Base-by-base conservation (phyloP, 495 filamentous ascomycete species). In the Neurospora intermedia region DNA sequence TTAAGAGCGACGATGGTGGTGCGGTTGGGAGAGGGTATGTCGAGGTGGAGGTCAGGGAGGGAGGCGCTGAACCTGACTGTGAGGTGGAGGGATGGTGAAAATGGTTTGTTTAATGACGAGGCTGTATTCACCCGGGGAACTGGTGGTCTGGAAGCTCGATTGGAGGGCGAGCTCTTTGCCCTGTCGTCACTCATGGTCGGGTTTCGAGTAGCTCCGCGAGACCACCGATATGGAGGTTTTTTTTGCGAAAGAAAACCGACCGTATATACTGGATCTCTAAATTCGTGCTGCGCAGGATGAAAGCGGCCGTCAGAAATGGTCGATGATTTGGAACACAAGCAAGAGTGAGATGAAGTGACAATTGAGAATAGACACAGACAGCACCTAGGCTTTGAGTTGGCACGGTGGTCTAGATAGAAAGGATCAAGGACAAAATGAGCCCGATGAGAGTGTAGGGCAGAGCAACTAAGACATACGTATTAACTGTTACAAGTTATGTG, bases 31-130 rank as follows among this genome's bases (percentile, higher is more conserved):
- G 81, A 81, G 69, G 88, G 77, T 81, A 97, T 87, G 78, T 92
- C 88, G 73, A 98, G 87, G 69, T 89, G 88, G 70, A 97, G 88
- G 82, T 98, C 95, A 9, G 94, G 89, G 72, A 95, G 87, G 4
- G 92, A 88, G 72, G 91, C 90, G 69, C 93, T 91, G 88, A 98
- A 98, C 80, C 94, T 93, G 81, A 98, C 89, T 23, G 90, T 94
- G 27, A 97, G 86, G 77, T 89, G 87, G 69, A 94, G 82, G 71
- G 87, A 82, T 27, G 81, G 76, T 43, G 76, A 73, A 6, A 74
- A 75, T 69, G 75, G 74, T 5, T 69, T 72, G 41, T 39, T 72
- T 2, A 71, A 71, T 27, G 73, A 71, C 0, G 75, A 69, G 13
- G 66, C 46, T 39, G 75, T 74, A 43, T 39, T 76, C 66, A 66